Base-by-base conservation (phyloP, 2,329 filamentous ascomycete genomes). In the Sarocladium kiliense region DNA sequence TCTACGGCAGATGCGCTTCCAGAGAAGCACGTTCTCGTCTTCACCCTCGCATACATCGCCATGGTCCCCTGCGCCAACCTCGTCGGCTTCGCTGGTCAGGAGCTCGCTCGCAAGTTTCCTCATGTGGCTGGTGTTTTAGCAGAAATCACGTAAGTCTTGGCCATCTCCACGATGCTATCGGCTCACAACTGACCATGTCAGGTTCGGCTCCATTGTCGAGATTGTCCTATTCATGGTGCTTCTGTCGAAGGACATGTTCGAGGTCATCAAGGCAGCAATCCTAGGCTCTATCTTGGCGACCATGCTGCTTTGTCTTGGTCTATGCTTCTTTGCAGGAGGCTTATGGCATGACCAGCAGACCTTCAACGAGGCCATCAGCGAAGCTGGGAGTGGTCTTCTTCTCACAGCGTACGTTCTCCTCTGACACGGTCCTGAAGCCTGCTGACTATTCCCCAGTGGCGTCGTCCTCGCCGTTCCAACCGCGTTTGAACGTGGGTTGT, bases 221-320 rank as follows among this genome's bases (percentile, higher is more conserved):
- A 86, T 95, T 56, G 81, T 95, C 47, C 74, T 95, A 27, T 94
- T 95, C 71, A 87, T 93, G 75, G 81, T 92, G 2, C 73, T 95
- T 44, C 77, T 94, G 3, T 68, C 67, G 11, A 69, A 74, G 2
- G 61, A 75, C 53, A 69, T 75, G 67, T 85, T 87, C 57, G 77
- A 79, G n/a, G 88, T 94, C 61, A 89, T 95, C 62, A 84, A 90
- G 65, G 89, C 89, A 54, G 90, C 91, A 25, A 92, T 95, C 55
- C 73, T 95, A 0, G 90, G 91, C 34, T 93, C 89, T 0, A 88
- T 95, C 44, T 70, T 96, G 32, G 89, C 91, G 12, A 95, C 91
- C 30, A 80, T 94, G 72, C 72, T 95, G 44, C 76, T 95, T 1
- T 95, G 90, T 62, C 71, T 95, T 25, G 91, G 91, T 0, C 65